phyloP scores from a whole-genome alignment of 345 rosid species.

The Sonneratia alba region DNA sequence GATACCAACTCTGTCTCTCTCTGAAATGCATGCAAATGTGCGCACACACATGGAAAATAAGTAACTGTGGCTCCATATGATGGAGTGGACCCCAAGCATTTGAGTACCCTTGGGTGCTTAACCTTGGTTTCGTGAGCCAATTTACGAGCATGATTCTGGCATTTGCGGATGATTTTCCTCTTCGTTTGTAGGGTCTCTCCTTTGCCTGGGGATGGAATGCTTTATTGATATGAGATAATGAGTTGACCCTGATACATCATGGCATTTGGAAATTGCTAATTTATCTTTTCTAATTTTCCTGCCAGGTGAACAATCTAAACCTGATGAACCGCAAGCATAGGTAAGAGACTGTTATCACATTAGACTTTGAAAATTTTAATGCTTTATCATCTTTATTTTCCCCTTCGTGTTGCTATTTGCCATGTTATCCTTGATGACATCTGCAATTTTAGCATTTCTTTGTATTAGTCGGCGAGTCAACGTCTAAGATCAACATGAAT shows the following conservation, averaged over 20 bases:
- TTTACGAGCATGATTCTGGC: not conserved
- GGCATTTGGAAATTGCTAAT: no score
- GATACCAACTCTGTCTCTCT: not conserved
- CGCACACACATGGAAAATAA: not conserved
- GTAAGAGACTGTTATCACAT: slow-evolving; percentile 22
- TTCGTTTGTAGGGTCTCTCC: not conserved
- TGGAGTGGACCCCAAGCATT: not conserved
- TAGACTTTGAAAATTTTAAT: not conserved
- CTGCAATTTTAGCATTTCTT: not conserved
- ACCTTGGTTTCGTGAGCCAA: no score
- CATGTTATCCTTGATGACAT: not conserved
- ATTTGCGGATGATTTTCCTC: not conserved
- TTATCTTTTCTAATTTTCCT: slow-evolving; percentile 8
- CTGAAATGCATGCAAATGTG: no score
- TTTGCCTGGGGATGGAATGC: not conserved
- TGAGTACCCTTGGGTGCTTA: not conserved
- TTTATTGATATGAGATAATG: not conserved
- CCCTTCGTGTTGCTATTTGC: not conserved
- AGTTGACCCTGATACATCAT: not conserved
- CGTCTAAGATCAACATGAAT: no score
- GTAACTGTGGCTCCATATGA: not conserved
- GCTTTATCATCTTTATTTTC: not conserved
- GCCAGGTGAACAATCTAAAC: slow-evolving; percentile 55
- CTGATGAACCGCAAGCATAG: slow-evolving; percentile 37
- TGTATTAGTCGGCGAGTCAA: no score